Conservation (phyloP, 192 early-diverging fungal genomes). For the Spinellus fusiger region DNA sequence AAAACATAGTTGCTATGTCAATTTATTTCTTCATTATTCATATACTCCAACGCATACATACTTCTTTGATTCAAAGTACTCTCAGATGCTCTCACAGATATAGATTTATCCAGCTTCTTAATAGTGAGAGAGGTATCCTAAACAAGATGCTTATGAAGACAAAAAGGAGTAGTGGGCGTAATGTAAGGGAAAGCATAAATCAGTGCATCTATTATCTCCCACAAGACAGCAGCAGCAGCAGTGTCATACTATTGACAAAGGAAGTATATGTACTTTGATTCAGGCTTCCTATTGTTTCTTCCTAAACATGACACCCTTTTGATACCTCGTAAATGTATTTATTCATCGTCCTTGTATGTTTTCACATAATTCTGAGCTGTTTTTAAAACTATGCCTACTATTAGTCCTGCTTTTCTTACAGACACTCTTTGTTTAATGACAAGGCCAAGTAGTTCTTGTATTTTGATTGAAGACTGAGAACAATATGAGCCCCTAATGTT, state of each 20-base stretch:
- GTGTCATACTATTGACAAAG: neutral
- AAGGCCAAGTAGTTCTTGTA: constrained; percentile 15
- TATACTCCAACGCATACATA: neutral
- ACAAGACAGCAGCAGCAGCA: neutral
- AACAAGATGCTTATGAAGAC: constrained; percentile 4
- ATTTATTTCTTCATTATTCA: neutral
- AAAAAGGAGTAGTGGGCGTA: neutral
- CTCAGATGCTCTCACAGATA: neutral
- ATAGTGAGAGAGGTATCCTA: neutral
- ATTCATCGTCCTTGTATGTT: constrained; percentile 13
- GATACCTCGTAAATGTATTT: constrained; percentile 6
- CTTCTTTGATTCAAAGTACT: neutral
- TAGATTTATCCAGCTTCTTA: neutral
- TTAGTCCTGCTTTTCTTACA: constrained; percentile 8
- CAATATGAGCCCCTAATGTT: neutral
- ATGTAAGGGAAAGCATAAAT: neutral
- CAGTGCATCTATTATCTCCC: neutral
- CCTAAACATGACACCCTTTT: neutral
- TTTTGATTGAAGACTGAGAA: neutral
- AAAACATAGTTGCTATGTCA: constrained; percentile 3
- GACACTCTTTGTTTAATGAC: constrained; percentile 12
- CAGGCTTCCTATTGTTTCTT: neutral
- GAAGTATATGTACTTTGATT: neutral
- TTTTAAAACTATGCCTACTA: constrained; percentile 6
- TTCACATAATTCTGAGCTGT: constrained; percentile 17